Evolutionary conservation across 805 yeast species (phyloP), one percentile per base, ranked within the genome.

Genomic region (Ogataea thermomethanolica): DNA sequence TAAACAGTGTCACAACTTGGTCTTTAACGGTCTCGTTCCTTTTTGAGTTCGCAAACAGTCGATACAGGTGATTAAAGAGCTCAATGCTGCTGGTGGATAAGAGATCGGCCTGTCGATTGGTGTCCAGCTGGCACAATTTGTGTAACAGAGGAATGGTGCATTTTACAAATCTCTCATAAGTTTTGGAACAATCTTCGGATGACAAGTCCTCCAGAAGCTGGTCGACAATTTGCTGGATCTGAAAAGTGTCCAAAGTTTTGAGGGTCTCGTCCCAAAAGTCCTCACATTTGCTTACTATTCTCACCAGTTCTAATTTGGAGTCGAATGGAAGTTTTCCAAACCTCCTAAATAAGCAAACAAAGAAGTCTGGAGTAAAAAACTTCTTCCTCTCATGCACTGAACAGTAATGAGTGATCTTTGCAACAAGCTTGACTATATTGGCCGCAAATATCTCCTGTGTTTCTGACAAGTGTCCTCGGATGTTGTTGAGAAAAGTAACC

Each of bases 201-300:
- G 50, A 37, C 12, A 50, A 33, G 26, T 39, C 48, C 31, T 44
- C 50, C 33, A 48, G 38, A 11, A 50, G n/a, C 23, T 48, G 51
- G 14, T 48, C 51, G 28, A 48, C 44, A 21, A 50, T 29, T 23
- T 44, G 48, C 24, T 47, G 48, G n/a, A 40, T 36, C 29, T 46
- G 39, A 1, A 48, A 39, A n/a, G 11, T 36, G 13, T 47, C 51
- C 22, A 47, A 24, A 20, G 34, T 21, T 3, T 30, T 33, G 15
- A 47, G 22, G 3, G 42, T 39, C 5, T 25, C 36, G 23, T 44
- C 43, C 21, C 32, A 13, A 29, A 35, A 14, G 12, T 31, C 30
- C 10, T 37, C 43, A 15, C 46, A 44, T 31, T 33, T 42, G 27
- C 32, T 41, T 15, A 50, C 36, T 11, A 46, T 42, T 29, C 46